Base-by-base conservation (phyloP, 163 green algal species). In the Scenedesmus sp. region DNA sequence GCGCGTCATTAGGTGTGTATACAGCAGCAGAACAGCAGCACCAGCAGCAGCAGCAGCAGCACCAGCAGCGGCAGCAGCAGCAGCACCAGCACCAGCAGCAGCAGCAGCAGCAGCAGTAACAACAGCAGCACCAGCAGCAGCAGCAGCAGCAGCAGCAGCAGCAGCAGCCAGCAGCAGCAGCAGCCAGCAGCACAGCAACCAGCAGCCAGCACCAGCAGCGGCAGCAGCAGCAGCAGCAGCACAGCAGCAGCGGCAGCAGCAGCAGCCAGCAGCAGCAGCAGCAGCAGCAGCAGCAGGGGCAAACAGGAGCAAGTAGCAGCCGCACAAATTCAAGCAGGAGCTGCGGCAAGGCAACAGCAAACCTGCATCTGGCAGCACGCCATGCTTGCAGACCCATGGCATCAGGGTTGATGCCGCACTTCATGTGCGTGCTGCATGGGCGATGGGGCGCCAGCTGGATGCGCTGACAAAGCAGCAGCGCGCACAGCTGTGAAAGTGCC, bases 1-100 rank as follows among this genome's bases (percentile, higher is more conserved):
- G 16, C 81, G 93, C 6, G 94, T 94, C 0, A 93, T 95, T 51
- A 78, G 89, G 92, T 91, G 85, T 42, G 78, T 30, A 35, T 40
- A 43, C 24, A 26, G 37, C n/a, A 78, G 65, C 16, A 78, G 65
- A 78, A 0, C 65, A 78, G 65, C 65, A 78, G 22, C 61, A 15
- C 13, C 13, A 73, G 20, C 61, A 73, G 61, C 37, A 30, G 49
- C 7, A n/a, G 40, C 30, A 37, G 30, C 30, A 40, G 2, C 15
- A 76, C 30, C 30, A 40, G 9, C 65, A 76, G 4, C 1, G 4
- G 2, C 5, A 20, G 42, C 40, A 37, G 76, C 76, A 83, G 76
- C 76, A 59, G 42, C 18, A 44, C 3, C 13, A 26, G 59, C 59
- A 72, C 22, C 65, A 22, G 65, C 65, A 40, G 65, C 56, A 70